phyloP scores from a whole-genome alignment of 768 basidiomycete species.

The Leccinum aurantiacum region DNA sequence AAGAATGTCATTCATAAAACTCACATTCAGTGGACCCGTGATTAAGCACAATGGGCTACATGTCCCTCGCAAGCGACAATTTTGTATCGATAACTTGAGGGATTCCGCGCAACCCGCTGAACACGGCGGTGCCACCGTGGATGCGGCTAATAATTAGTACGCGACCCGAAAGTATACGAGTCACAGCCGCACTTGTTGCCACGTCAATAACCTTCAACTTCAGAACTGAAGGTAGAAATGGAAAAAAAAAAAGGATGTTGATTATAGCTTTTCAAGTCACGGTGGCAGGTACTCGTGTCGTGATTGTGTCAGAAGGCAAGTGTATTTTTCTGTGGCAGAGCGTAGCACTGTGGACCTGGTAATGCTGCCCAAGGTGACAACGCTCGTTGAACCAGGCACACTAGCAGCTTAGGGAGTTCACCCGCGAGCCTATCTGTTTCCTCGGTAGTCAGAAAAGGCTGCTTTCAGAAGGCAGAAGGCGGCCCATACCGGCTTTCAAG shows the following conservation, averaged over 20 bases:
- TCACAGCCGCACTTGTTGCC: background rate
- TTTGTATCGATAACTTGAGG: background rate
- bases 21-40: background rate
- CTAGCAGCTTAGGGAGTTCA: background rate
- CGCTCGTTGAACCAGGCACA: background rate
- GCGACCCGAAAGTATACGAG: background rate
- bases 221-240: background rate
- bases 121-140: background rate
- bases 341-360: background rate
- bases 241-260: background rate
- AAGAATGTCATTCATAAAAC: background rate
- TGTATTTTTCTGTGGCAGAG: background rate
- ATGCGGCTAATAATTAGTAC: background rate
- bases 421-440: background rate
- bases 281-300: background rate
- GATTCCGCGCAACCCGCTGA: background rate
- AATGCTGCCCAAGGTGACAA: background rate
- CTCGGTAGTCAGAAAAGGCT: background rate
- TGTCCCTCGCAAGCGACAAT: background rate
- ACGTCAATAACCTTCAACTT: background rate
- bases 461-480: background rate
- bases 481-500: background rate
- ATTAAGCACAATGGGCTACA: background rate
- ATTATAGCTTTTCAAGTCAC: background rate
- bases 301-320: background rate